Base-by-base conservation (phyloP, 345 rosid species). In the Geranium brycei region DNA sequence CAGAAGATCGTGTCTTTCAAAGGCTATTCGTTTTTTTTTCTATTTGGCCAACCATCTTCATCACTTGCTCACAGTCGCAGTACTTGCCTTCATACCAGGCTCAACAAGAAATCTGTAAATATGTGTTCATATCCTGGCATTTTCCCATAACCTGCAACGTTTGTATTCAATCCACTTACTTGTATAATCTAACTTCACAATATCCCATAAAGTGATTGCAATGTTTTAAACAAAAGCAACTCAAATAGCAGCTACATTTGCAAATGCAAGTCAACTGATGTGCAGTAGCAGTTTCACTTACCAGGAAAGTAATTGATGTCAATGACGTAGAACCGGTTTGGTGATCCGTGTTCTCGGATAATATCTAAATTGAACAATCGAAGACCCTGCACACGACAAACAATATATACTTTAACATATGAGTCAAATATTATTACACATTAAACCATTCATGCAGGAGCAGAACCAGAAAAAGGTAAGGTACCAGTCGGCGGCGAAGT, bases 261-360 rank as follows among this genome's bases (percentile, higher is more conserved):
- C n/a, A n/a, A 23, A 23, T 23, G 28, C 28, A 23, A 2, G 28
- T 23, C 28, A 23, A 23, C 28, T 47, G 4, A 19, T 41, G 7
- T 5, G 6, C 55, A 51, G 60, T 12, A 1, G 6, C 2, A 64
- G 23, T 28, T 59, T 62, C 57, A 67, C 85, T 82, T 69, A 68
- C 90, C 93, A 58, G 96, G 93, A 65, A 89, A 87, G 79, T 89
- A 89, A 70, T 89, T 89, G 19, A 89, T 85, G 80, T 85, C 93
- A 15, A 89, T 85, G 62, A 87, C 89, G 69, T 82, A 89, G 65
- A 78, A 89, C 60, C 57, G 87, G 71, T 89, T 86, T 68, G 81
- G 73, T 15, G 77, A 80, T 61, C 89, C 91, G 60, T 83, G 88
- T 69, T 89, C 96, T 64, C 91, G 75, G 59, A 89, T 85, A 13